Base-by-base conservation (phyloP, 1,284 basidiomycete species). In the Laetiporus sulphureus region DNA sequence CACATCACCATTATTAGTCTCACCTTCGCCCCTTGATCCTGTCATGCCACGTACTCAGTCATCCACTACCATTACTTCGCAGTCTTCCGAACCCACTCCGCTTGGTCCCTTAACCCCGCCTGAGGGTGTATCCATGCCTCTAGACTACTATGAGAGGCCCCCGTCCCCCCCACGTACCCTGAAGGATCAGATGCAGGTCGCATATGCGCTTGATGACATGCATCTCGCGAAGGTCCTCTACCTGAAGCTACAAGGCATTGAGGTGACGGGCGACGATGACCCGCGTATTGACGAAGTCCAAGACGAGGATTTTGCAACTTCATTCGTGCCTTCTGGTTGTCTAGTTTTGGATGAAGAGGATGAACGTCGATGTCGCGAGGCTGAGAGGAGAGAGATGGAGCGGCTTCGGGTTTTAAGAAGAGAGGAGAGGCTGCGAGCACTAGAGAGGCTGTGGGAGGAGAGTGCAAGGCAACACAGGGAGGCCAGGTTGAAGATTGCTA, bases 301-400 rank as follows among this genome's bases (percentile, higher is more conserved):
- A 47, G 79, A 83, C 61, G 78, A 79, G 52, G 81, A 82, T 56
- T 81, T 83, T 53, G 71, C 76, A 51, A 60, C 69, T 35, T 73
- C 69, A 49, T 82, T 81, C 49, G 61, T 77, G 3, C 78, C 80
- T 2, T 64, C 68, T 33, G 77, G 75, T 13, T 66, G 67, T 1
- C 67, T 82, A 41, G 50, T 52, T 19, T 62, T 77, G 46, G 73
- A 74, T 46, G 73, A 73, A 34, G 64, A 64, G 16, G 66, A 69
- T 45, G 66, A 67, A 40, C 66, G 61, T 27, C 38, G 46, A 18
- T 47, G 55, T 30, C 42, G 41, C 18, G 58, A 61, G 18, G 49
- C 50, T 13, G 47, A 53, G 38, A 46, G 57, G 54, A 20, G 55
- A 66, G 45, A 67, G 36, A 66, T 42, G 13, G 54, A 66, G 42